Conservation (phyloP, 352 stramenopile genomes). For the Globisporangium paddicum region DNA sequence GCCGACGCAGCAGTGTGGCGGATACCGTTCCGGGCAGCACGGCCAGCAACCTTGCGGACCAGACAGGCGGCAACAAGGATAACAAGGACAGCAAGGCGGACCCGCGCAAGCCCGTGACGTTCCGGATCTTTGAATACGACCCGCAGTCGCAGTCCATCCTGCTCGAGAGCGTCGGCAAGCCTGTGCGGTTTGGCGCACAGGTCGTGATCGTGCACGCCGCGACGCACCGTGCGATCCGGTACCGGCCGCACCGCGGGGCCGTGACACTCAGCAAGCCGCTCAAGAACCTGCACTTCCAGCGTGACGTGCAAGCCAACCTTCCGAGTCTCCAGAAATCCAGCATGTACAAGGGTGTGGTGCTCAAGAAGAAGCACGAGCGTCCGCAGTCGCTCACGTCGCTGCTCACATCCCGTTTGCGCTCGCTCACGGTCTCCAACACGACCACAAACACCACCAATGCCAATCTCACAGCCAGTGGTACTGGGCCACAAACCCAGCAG, state of each 20-base stretch:
- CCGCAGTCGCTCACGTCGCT: constrained; percentile 9
- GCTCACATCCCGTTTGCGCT: constrained; percentile 10
- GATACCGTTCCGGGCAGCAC: constrained; percentile 3
- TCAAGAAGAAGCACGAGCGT: constrained; percentile 6
- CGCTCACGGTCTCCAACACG: constrained; percentile 3
- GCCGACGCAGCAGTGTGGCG: background rate
- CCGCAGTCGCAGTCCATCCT: constrained; percentile 38
- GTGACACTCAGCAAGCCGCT: constrained; percentile 66
- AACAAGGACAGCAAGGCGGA: constrained; percentile 2
- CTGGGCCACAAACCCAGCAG: background rate
- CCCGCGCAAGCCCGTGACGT: constrained; percentile 40
- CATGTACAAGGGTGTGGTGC: constrained; percentile 14
- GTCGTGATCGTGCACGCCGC: constrained; percentile 62
- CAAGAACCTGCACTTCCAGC: constrained; percentile 61
- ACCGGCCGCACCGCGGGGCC: constrained; percentile 47
- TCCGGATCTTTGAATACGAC: constrained; percentile 70
- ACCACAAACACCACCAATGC: background rate
- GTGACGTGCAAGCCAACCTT: constrained; percentile 43
- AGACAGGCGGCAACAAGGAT: background rate
- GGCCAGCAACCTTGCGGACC: background rate
- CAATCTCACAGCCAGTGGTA: background rate
- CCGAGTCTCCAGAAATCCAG: constrained; percentile 43
- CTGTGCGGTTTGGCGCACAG: constrained; percentile 48
- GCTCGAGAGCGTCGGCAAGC: constrained; percentile 46
- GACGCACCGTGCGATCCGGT: constrained; percentile 55